A percentile compares a stretch with the other conserved stretches of the same genome.
phyloP scores from a whole-genome alignment of 805 yeast genomes.

The Wickerhamomyces canadensis region DNA sequence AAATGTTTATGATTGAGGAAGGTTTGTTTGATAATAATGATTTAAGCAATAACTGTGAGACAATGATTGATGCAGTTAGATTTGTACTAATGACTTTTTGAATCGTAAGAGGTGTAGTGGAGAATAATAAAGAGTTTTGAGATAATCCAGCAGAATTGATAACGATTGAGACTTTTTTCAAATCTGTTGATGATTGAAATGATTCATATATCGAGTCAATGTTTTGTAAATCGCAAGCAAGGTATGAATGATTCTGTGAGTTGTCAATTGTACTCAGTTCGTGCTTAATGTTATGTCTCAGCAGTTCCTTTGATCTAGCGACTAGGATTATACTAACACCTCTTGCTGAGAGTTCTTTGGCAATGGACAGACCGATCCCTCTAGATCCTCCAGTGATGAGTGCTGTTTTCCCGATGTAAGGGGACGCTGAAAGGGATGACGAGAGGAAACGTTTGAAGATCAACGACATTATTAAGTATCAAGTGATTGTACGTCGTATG shows the following conservation, averaged over 20 bases:
- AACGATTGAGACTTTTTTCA: constrained; percentile 20
- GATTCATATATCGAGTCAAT: constrained; percentile 6
- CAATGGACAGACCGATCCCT: constrained; percentile 61
- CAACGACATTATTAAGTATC: no score
- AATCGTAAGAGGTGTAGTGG: constrained; percentile 38
- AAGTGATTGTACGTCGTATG: no score
- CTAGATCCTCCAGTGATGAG: constrained; percentile 64
- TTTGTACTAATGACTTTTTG: constrained; percentile 46
- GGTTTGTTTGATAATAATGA: constrained; percentile 41
- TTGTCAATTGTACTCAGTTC: constrained; percentile 6
- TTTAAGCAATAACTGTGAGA: constrained; percentile 46
- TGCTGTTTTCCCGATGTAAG: constrained; percentile 32
- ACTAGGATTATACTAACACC: constrained; percentile 51
- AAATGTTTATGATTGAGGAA: constrained; percentile 49
- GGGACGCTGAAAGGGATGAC: no score
- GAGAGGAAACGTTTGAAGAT: no score
- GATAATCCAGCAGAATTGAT: constrained; percentile 54
- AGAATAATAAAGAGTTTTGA: constrained; percentile 45
- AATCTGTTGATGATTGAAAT: constrained; percentile 3
- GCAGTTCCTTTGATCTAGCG: constrained; percentile 37
- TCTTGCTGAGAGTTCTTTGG: constrained; percentile 38
- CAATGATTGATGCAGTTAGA: constrained; percentile 52
- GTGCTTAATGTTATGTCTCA: constrained; percentile 25
- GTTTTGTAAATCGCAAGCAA: constrained; percentile 15
- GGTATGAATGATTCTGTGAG: constrained; percentile 14